Base-by-base conservation (phyloP, 2,329 filamentous ascomycete genomes). In the Periconia sp. region DNA sequence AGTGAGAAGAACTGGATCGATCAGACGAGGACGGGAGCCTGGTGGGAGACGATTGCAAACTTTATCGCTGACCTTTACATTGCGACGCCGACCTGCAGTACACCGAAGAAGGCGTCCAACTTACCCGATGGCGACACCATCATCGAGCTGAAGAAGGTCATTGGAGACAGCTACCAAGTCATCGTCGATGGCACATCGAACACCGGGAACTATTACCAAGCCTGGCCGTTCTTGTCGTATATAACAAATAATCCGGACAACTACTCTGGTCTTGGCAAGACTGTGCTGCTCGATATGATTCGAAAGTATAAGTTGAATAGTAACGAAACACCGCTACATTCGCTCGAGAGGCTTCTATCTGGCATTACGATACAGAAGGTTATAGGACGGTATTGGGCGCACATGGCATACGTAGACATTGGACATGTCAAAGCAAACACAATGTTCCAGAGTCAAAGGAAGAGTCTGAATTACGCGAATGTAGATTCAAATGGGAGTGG, bases 361-460 rank as follows among this genome's bases (percentile, higher is more conserved):
- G 54, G 22, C 45, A 57, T 13, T 62, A 50, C 40, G 4, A 39
- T 69, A 12, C 71, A 73, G 15, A 68, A 62, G 7, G 64, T 80
- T 7, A 71, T 80, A 6, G 76, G 70, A 3, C 62, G 68, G 12
- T 80, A 80, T 61, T 79, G 77, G 77, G 77, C 77, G 2, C 71
- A 71, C 45, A 80, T 80, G 78, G 77, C 77, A 4, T 78, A 74
- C 47, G 74, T 74, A 9, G 77, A 80, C 30, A 77, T 79, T 22
- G 75, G 73, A 10, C 74, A 79, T 50, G 44, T 64, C 1, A 68
- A 68, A 6, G 74, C 73, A 0, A 67, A 71, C 15, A 53, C 67
- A 1, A 44, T 65, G 28, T 78, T 75, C 60, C 52, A 67, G 3
- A 43, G 43, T 21, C 64, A 74, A 49, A 64, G 68, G 9, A 48